phyloP scores from a whole-genome alignment of 495 filamentous ascomycete genomes.

The Clavariopsis aquatica region DNA sequence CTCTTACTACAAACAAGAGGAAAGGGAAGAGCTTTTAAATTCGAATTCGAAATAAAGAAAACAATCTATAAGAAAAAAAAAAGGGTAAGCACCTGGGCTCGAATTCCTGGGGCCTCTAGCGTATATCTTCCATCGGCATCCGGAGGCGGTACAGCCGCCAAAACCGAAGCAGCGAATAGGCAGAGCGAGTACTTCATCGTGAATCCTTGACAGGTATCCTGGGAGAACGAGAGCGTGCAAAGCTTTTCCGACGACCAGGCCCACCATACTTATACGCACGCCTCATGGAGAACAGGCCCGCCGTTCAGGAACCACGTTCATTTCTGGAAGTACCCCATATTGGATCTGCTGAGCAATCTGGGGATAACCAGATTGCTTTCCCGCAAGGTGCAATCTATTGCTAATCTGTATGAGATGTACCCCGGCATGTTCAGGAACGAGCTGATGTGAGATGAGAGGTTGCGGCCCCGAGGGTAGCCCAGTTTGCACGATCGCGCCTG shows the following conservation, averaged over 20 bases:
- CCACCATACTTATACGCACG: constrained; percentile 26
- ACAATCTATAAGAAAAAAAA: neutral
- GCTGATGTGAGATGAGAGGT: constrained; percentile 23
- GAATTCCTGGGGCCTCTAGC: constrained; percentile 53
- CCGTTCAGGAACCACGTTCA: constrained; percentile 7
- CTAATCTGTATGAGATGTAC: constrained; percentile 33
- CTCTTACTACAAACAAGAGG: no score
- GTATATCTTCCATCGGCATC: constrained; percentile 51
- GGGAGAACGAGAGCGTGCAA: neutral
- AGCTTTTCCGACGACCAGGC: constrained; percentile 13
- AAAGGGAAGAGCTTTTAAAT: no score
- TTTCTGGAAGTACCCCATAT: constrained; percentile 20
- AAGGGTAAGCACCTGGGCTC: constrained; percentile 51
- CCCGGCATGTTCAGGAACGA: constrained; percentile 20
- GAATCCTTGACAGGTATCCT: neutral
- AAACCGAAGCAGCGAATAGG: constrained; percentile 21
- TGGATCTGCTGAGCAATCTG: constrained; percentile 31
- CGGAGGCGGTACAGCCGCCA: constrained; percentile 32
- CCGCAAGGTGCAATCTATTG: constrained; percentile 20
- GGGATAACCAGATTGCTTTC: constrained; percentile 4
- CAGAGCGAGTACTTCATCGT: constrained; percentile 18
- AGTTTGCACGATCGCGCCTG: neutral
- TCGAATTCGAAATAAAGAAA: neutral
- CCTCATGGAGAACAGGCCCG: constrained; percentile 7
- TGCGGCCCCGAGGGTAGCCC: neutral